Evolutionary conservation across 805 yeast species (phyloP), one percentile per base, ranked within the genome.

Genomic region (Komagataella populi): DNA sequence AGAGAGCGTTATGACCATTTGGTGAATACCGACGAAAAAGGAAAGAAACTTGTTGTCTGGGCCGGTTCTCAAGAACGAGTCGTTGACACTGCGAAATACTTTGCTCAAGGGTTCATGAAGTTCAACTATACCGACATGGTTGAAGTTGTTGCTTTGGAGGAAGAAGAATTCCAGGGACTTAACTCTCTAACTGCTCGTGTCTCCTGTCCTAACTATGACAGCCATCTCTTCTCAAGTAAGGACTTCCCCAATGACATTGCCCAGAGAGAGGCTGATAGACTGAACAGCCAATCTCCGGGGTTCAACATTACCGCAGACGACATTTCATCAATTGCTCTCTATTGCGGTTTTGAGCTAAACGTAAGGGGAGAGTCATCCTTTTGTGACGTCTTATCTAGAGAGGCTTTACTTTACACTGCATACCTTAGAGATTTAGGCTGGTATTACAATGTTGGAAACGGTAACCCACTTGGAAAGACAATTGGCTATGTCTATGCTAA

Each of bases 331-430:
- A 59, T 86, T 55, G 80, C 83, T 58, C 69, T 72, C 10, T 73
- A 80, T 66, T 86, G 95, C 66, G 89, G 87, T 3, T 87, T 73
- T 61, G 95, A 87, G 65, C 66, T 84, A 47, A 85, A 84, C 52
- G 84, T 79, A 7, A 72, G 71, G 52, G 95, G 93, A 7, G 62
- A 66, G 51, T 83, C 93, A 14, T 72, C 74, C 39, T 78, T 85
- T 55, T 86, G 95, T 65, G 72, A 73, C 44, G 70, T 83, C 36
- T 80, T 87, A 66, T 82, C 87, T 46, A 73, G 73, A 57, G 80
- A 80, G 22, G 91, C 86, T 54, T 81, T 79, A 70, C 66, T 83
- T 50, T 76, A 74, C 44, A 76, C 73, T 57, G 80, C 80, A 49
- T 87, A 86, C 64, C 68, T 73, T 18, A 69, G 70, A 24, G 90